These are phyloP conservation scores for Leccinum olivaceopallidum DNA, from an alignment of 768 basidiomycete genomes.

Conservation along the genomic window DNA sequence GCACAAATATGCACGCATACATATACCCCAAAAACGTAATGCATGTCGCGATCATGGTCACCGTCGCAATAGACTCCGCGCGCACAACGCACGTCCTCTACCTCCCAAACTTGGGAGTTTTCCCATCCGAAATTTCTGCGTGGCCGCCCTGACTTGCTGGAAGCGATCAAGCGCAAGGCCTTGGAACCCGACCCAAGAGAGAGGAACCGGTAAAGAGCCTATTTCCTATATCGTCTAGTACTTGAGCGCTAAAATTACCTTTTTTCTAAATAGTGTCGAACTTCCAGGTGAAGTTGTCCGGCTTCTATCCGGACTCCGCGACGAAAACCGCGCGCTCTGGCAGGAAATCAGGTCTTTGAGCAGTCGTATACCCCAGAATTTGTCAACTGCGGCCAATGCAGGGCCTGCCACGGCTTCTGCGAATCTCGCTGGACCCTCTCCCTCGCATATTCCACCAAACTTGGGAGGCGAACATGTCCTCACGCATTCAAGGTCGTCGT, in stretches of 20 bases:
- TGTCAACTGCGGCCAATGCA: slow-evolving; percentile 1
- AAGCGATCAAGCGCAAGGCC: slow-evolving; percentile 86
- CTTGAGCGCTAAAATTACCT: slow-evolving; percentile 5
- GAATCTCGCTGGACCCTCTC: slow-evolving; percentile 8
- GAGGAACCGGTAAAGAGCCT: slow-evolving; percentile 26
- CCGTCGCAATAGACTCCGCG: slow-evolving; percentile 62
- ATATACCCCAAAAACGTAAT: slow-evolving; percentile 3
- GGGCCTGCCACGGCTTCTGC: slow-evolving; percentile 6
- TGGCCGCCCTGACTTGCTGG: slow-evolving; percentile 75
- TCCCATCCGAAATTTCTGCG: slow-evolving; percentile 85
- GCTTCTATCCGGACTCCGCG: slow-evolving; percentile 60
- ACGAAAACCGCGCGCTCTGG: slow-evolving; percentile 69
- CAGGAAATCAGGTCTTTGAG: slow-evolving; percentile 27
- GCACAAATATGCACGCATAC: slow-evolving; percentile 5
- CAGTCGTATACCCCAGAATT: slow-evolving; percentile 24
- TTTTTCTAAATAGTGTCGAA: slow-evolving; percentile 57
- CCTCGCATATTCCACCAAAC: slow-evolving; percentile 7
- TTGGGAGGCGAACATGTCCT: slow-evolving; percentile 21
- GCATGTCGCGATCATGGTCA: background rate
- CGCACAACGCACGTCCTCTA: slow-evolving; percentile 76
- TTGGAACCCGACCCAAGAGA: slow-evolving; percentile 73
- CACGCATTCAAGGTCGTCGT: slow-evolving; percentile 29
- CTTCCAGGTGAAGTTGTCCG: slow-evolving; percentile 72
- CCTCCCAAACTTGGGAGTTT: slow-evolving; percentile 88
- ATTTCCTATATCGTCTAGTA: background rate